Base-by-base conservation (phyloP, 257 asterid species). In the Salvia rosmarinus region DNA sequence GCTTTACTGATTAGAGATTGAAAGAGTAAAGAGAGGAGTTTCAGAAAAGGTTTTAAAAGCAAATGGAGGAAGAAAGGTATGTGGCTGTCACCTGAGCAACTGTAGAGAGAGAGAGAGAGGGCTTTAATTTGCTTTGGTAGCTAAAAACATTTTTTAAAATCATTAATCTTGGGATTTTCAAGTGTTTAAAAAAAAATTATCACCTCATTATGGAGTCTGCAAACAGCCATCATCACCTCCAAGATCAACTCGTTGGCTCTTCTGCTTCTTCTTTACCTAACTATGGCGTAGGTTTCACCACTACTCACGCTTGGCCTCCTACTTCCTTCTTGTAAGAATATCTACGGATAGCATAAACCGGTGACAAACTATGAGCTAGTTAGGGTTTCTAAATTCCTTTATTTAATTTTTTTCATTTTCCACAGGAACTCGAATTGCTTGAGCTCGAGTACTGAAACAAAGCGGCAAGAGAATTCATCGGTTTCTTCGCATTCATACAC, bases 81-180 rank as follows among this genome's bases (percentile, higher is more conserved):
- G 79, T 80, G 85, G 84, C 75, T 77, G 83, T 79, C 89, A 79
- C 80, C 85, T 80, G 89, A 80, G 70, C 71, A 59, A 78, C 75
- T 79, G 73, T 65, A 67, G 61, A 63, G 80, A 63, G 76, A 47
- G 51, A 77, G 83, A 70, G 68, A 70, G 85, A 70, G 46, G 68
- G 68, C 46, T 76, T 85, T n/a, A n/a, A n/a, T n/a, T n/a, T 70
- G 79, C 77, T 78, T 75, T 62, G 57, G 30, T 68, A 25, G 47
- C 56, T 42, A 20, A 28, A 70, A 32, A 14, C 11, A 9, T 62
- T 62, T 68, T 56, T 37, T 37, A 40, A 73, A 70, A 74, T 20
- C 28, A 62, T 82, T 75, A 60, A 70, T 89, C 95, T 91, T 84
- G 97, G 97, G 93, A 91, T 89, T 87, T 85, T 87, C 96, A 89